Evolutionary conservation across 331 rosid species (phyloP).

Genomic region (Rhamnella rubrinervis): DNA sequence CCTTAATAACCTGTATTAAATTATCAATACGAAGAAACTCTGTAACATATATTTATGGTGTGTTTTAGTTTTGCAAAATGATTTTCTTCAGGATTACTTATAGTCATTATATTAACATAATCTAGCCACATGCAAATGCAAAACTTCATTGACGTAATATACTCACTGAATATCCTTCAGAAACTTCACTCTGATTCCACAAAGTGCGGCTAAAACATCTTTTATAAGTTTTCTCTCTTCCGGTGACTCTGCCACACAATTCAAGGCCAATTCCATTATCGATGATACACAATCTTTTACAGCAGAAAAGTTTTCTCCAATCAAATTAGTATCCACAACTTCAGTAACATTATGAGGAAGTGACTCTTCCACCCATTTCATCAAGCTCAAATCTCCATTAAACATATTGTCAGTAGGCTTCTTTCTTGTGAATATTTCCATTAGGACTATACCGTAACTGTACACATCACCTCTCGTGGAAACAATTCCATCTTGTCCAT

Average conservation of each 20-base stretch:
- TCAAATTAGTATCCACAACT: background rate
- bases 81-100: too few relatives aligned
- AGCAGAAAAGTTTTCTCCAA: background rate
- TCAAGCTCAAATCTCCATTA: slow-evolving; percentile 27
- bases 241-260: background rate
- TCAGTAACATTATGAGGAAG: background rate
- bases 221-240: background rate
- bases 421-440: slow-evolving; percentile 48
- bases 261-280: background rate
- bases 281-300: background rate
- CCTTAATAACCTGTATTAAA: too few relatives aligned
- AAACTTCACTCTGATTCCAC: background rate
- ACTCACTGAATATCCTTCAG: background rate
- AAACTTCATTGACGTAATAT: too few relatives aligned
- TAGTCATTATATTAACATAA: too few relatives aligned
- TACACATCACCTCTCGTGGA: slow-evolving; percentile 47
- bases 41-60: too few relatives aligned
- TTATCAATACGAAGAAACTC: too few relatives aligned
- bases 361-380: slow-evolving; percentile 35
- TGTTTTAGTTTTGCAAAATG: too few relatives aligned
- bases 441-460: slow-evolving; percentile 44
- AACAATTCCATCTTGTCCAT: slow-evolving; percentile 37
- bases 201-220: background rate
- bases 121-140: too few relatives aligned
- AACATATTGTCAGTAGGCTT: slow-evolving; percentile 50